Conservation (phyloP, 2,329 filamentous ascomycete species). For the Penicillium sclerotiorum region DNA sequence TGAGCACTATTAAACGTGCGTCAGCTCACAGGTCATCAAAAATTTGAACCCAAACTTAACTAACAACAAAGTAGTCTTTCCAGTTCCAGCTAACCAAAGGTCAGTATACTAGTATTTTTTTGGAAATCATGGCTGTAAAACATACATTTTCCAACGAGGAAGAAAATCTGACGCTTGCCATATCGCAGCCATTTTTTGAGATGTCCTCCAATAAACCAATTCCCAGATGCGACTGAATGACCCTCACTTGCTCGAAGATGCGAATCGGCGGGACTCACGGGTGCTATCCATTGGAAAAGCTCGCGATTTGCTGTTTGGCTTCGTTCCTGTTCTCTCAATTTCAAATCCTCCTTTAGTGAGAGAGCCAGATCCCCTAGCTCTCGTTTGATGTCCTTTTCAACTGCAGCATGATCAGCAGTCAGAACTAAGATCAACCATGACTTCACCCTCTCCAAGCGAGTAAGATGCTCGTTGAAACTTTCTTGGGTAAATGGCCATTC, state of each 20-base stretch:
- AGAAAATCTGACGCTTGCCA: slow-evolving; percentile 8
- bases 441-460: slow-evolving; percentile 21
- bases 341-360: slow-evolving; percentile 19
- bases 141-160: slow-evolving; percentile 25
- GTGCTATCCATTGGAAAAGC: slow-evolving; percentile 22
- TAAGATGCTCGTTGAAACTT: slow-evolving; percentile 16
- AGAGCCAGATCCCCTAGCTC: slow-evolving; percentile 17
- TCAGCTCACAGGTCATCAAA: background rate
- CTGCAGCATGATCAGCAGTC: slow-evolving; percentile 18
- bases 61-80: slow-evolving; percentile 25
- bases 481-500: slow-evolving; percentile 24
- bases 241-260: slow-evolving; percentile 20
- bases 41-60: background rate
- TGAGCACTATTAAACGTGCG: slow-evolving; percentile 11
- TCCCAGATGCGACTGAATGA: slow-evolving; percentile 11
- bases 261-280: slow-evolving; percentile 18
- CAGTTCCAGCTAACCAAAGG: slow-evolving; percentile 17
- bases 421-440: slow-evolving; percentile 27
- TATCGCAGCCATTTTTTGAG: slow-evolving; percentile 13
- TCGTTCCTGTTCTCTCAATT: slow-evolving; percentile 17
- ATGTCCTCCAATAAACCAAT: slow-evolving; percentile 21
- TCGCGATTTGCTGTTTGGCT: slow-evolving; percentile 9
- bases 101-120: slow-evolving; percentile 1
- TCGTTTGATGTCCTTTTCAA: slow-evolving; percentile 16
- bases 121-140: background rate